Conservation (phyloP, 441 rosid genomes). For the Jatropha multifida region DNA sequence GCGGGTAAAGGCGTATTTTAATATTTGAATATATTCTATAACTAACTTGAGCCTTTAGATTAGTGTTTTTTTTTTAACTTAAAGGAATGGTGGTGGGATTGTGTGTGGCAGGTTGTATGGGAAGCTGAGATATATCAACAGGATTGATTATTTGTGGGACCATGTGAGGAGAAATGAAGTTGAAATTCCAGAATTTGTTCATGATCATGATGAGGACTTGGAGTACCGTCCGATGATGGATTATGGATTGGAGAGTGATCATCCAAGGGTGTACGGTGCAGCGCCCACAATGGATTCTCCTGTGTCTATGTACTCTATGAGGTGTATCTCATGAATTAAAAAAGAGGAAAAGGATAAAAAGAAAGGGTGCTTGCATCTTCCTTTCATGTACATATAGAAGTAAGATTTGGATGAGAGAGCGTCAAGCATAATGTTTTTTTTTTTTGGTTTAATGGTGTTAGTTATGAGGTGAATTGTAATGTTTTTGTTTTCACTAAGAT, state of each 20-base stretch:
- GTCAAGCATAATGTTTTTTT: no score
- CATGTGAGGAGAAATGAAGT: conserved; percentile 68
- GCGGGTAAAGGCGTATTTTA: conserved; percentile 45
- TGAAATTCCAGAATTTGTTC: conserved; percentile 66
- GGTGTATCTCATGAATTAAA: conserved; percentile 49
- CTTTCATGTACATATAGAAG: no score
- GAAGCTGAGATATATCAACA: conserved; percentile 61
- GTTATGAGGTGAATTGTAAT: no score
- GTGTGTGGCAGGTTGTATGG: conserved; percentile 53
- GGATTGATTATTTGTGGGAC: conserved; percentile 67
- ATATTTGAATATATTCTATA: neutral
- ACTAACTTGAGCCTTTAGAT: neutral
- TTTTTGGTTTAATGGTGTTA: no score
- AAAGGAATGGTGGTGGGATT: neutral
- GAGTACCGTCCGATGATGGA: conserved; percentile 68
- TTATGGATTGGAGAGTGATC: conserved; percentile 69
- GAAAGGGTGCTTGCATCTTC: no score
- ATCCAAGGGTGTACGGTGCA: conserved; percentile 45
- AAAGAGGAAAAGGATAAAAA: neutral
- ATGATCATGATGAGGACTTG: conserved; percentile 63
- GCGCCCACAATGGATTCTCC: conserved; percentile 42
- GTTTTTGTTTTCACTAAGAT: no score
- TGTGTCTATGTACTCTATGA: conserved; percentile 54
- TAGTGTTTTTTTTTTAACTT: no score
- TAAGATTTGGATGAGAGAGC: no score